phyloP scores from a whole-genome alignment of 768 basidiomycete species.

The Atractiella rhizophila region DNA sequence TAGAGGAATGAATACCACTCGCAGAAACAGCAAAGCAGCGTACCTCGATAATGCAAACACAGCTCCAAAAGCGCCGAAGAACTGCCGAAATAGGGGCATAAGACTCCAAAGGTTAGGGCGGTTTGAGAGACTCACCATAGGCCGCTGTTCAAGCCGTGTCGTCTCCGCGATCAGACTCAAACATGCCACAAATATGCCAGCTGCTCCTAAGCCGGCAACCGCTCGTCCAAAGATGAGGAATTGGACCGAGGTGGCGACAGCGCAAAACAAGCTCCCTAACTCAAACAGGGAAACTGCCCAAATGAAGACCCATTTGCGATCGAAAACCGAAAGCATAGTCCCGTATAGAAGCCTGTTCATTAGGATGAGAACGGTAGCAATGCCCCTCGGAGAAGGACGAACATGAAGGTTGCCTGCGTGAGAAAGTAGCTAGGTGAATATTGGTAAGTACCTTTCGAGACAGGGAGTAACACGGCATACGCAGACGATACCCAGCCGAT shows the following conservation, averaged over 20 bases:
- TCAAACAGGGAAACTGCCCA: conserved; percentile 24
- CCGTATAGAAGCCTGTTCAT: conserved; percentile 5
- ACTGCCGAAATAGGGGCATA: no score
- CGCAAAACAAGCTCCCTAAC: conserved; percentile 27
- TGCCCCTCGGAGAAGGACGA: no score
- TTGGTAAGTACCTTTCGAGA: no score
- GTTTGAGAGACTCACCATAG: conserved; percentile 20
- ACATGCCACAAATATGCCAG: conserved; percentile 21
- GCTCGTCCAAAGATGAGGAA: conserved; percentile 27
- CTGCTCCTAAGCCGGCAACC: conserved; percentile 27
- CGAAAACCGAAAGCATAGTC: conserved; percentile 1
- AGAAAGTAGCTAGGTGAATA: no score
- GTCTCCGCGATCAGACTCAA: background rate
- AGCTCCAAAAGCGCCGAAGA: conserved; percentile 25
- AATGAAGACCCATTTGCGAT: conserved; percentile 2
- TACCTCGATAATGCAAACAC: conserved; percentile 19
- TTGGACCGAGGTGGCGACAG: conserved; percentile 19
- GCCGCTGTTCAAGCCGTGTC: conserved; percentile 13
- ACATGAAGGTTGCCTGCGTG: no score
- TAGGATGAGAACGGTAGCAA: no score
- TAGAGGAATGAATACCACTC: no score
- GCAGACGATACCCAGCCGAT: no score
- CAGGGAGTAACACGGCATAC: no score
- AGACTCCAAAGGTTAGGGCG: background rate
- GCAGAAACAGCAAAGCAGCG: no score